These are phyloP conservation scores for Olyra latifolia DNA, from an alignment of 176 grass and related monocot genomes.

Conservation along the genomic window DNA sequence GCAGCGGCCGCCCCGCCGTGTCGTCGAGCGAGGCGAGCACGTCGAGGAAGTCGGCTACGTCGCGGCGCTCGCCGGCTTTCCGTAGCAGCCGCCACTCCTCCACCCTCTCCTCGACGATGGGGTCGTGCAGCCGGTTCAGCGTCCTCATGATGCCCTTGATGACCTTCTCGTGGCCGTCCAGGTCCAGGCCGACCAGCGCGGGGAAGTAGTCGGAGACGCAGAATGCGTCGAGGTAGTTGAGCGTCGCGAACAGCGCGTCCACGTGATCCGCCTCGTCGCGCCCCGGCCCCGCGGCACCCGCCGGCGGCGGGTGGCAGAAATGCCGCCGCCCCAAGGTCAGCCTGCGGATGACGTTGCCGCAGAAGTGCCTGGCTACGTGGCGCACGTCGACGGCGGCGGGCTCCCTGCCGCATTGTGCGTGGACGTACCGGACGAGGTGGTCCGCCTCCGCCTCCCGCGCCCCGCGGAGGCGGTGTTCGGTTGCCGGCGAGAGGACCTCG, in stretches of 20 bases:
- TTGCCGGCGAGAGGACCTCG: neutral
- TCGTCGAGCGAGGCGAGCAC: slow-evolving; percentile 19
- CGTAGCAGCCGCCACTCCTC: slow-evolving; percentile 25
- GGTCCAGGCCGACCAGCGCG: slow-evolving; percentile 6
- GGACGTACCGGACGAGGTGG: slow-evolving; percentile 38
- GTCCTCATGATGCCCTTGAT: neutral
- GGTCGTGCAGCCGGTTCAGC: slow-evolving; percentile 28
- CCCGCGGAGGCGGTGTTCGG: neutral
- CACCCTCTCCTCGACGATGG: slow-evolving; percentile 11
- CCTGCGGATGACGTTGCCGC: slow-evolving; percentile 34
- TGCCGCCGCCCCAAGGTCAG: slow-evolving; percentile 22
- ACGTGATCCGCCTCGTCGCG: slow-evolving; percentile 35
- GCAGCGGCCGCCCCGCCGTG: neutral
- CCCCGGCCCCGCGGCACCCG: neutral
- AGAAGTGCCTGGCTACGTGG: slow-evolving; percentile 22
- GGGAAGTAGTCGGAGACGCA: slow-evolving; percentile 46
- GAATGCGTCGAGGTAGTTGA: slow-evolving; percentile 30
- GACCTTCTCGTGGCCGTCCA: slow-evolving; percentile 38
- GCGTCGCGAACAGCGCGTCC: slow-evolving; percentile 17
- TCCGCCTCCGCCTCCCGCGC: slow-evolving; percentile 30
- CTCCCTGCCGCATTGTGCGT: neutral
- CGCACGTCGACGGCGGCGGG: slow-evolving; percentile 20
- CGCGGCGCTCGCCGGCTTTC: neutral
- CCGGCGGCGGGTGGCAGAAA: neutral
- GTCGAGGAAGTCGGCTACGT: slow-evolving; percentile 33